Percentiles rank a stretch among this genome's conserved stretches.
These are phyloP conservation scores for Cafeteria roenbergensis DNA, from an alignment of 108 stramenopile genomes.

Conservation along the genomic window DNA sequence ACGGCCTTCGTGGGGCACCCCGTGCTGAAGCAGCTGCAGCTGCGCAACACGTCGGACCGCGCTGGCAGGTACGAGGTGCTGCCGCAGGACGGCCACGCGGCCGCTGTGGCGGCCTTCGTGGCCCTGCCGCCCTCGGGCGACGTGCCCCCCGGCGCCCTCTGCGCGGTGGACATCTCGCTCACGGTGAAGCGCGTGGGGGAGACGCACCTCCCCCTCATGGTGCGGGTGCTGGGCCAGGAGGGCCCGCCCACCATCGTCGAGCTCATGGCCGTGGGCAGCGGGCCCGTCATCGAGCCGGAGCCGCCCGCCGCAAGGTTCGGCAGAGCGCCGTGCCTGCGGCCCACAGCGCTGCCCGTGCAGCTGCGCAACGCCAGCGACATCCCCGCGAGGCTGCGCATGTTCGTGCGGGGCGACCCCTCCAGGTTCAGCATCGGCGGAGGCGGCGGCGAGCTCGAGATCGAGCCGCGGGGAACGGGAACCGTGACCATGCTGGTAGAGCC, in stretches of 20 bases:
- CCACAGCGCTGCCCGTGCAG: conserved; percentile 14
- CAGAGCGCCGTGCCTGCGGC: conserved; percentile 38
- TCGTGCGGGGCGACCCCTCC: conserved; percentile 37
- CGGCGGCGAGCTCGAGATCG: conserved; percentile 46
- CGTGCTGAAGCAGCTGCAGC: conserved; percentile 26
- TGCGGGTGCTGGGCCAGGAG: conserved; percentile 30
- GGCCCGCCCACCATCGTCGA: conserved; percentile 41
- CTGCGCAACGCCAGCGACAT: conserved; percentile 36
- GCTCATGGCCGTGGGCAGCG: conserved; percentile 26
- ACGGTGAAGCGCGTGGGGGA: conserved; percentile 33
- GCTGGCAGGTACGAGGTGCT: conserved; percentile 32
- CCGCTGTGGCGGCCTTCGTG: conserved; percentile 19
- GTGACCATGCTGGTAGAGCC: conserved; percentile 35
- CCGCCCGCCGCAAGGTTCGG: conserved; percentile 32
- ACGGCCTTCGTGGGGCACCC: conserved; percentile 46
- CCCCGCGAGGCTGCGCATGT: conserved; percentile 41
- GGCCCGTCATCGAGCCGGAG: conserved; percentile 32
- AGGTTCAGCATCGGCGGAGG: conserved; percentile 39
- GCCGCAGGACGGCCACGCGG: conserved; percentile 30
- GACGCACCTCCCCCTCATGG: conserved; percentile 36
- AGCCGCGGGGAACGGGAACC: conserved; percentile 28
- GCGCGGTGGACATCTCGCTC: conserved; percentile 31
- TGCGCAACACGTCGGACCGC: conserved; percentile 34
- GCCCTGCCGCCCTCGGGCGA: conserved; percentile 8
- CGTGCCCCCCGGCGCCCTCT: conserved; percentile 14